phyloP scores from a whole-genome alignment of 2,329 filamentous ascomycete species.

The Alternaria triticimaculans region DNA sequence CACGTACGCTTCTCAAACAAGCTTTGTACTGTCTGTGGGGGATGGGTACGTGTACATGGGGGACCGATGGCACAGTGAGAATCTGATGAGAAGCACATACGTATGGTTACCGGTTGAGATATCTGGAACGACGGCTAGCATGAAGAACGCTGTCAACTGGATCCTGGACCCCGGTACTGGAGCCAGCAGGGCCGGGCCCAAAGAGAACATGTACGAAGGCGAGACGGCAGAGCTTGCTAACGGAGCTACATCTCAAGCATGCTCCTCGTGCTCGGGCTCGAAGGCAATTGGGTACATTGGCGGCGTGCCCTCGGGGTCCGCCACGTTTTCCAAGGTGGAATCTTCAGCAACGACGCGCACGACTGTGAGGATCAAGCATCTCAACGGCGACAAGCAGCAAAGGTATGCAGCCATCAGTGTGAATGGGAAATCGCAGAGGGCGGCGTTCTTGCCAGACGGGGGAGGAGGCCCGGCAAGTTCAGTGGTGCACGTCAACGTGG shows the following conservation, averaged over 20 bases:
- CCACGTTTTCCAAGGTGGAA: conserved; percentile 57
- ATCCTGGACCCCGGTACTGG: conserved; percentile 55
- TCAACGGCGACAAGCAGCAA: conserved; percentile 62
- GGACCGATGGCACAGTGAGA: conserved; percentile 68
- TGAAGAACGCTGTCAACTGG: conserved; percentile 64
- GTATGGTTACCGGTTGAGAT: conserved; percentile 68
- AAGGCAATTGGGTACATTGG: conserved; percentile 58
- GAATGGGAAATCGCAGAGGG: conserved; percentile 59
- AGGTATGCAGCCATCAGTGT: conserved; percentile 63
- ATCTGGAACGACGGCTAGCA: conserved; percentile 58
- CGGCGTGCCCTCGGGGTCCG: conserved; percentile 55
- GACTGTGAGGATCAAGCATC: conserved; percentile 63
- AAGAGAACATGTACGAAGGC: conserved; percentile 60
- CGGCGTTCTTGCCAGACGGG: conserved; percentile 63
- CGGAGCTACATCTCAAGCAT: conserved; percentile 56
- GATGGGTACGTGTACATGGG: conserved; percentile 66
- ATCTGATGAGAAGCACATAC: conserved; percentile 67
- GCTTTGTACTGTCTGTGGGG: conserved; percentile 60
- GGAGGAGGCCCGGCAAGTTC: conserved; percentile 57
- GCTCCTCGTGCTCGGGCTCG: conserved; percentile 59
- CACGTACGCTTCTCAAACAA: conserved; percentile 68
- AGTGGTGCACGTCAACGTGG: conserved; percentile 57
- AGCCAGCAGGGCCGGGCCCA: conserved; percentile 53
- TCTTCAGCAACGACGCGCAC: conserved; percentile 55
- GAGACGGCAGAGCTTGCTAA: conserved; percentile 56